These are phyloP conservation scores for Nymphaea thermarum DNA, from an alignment of 164 flowering plant species.

Conservation along the genomic window DNA sequence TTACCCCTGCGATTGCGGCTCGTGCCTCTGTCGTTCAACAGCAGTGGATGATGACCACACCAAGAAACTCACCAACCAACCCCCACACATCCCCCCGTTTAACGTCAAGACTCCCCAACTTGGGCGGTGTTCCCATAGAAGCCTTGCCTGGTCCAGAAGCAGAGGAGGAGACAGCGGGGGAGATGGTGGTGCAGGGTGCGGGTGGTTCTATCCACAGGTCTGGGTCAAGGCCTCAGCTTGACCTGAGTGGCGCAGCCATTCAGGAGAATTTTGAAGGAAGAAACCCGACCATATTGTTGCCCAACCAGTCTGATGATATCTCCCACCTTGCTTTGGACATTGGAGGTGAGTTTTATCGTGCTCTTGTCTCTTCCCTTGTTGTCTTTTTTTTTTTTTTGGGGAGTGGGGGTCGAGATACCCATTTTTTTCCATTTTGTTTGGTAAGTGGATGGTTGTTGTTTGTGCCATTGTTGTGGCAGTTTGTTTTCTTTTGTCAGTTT, in stretches of 20 bases:
- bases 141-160: no score
- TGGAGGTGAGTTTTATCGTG: constrained; percentile 44
- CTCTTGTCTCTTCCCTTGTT: constrained; percentile 37
- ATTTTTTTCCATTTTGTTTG: background rate
- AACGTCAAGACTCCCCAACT: no score
- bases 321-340: constrained; percentile 89
- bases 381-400: background rate
- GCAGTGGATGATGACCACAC: no score
- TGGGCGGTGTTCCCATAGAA: no score
- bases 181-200: no score
- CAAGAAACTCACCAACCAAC: no score
- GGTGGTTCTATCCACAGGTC: constrained; percentile 50
- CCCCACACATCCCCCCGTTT: no score
- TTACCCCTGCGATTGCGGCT: no score
- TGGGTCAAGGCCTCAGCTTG: constrained; percentile 78
- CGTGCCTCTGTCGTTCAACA: no score
- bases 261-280: constrained; percentile 83
- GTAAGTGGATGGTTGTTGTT: background rate
- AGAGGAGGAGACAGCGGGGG: no score
- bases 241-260: constrained; percentile 82
- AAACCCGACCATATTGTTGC: constrained; percentile 81
- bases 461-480: background rate
- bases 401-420: background rate
- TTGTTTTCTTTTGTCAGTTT: background rate
- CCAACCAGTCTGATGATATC: constrained; percentile 91